Evolutionary conservation across 441 rosid species (phyloP), one percentile per base, ranked within the genome.

Genomic region (Populus trichocarpa): DNA sequence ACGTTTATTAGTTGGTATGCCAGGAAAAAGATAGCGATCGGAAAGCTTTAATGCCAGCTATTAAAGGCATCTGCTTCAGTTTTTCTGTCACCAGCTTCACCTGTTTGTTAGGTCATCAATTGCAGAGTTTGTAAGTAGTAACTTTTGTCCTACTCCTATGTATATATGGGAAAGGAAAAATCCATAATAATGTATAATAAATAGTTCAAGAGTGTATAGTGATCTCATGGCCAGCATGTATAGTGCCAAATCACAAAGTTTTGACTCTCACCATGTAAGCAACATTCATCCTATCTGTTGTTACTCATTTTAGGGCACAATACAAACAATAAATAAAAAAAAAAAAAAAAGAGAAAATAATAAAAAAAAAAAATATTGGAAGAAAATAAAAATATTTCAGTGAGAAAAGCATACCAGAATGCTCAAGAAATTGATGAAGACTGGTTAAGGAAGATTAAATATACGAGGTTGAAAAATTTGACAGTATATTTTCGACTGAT

Each of bases 231-330:
- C 25, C 50, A 64, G 71, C 65, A 2, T 83, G 84, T 79, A 83
- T 28, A 82, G 81, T 46, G 40, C 53, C 73, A 70, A 74, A 59
- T 77, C 73, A 73, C 33, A 67, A 67, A 84, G 80, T 82, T 84
- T 86, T 82, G 80, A 67, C 50, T 30, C n/a, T 12, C 66, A 28
- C 16, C 26, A 36, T 32, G 4, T 12, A 30, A n/a, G 50, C 50
- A 40, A 12, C 50, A 18, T 40, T 72, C 61, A 38, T 74, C n/a
- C 6, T 22, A 3, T 50, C 36, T 33, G 36, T 6, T 33, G 36
- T 33, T 33, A 33, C 36, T 6, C 1, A 33, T 33, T 7, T 33
- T 33, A 33, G 36, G 36, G 36, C 36, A 33, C 0, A 1, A 33
- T 33, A 33, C 36, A 33, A 33, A 33, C 33, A 33, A 26, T 26